Evolutionary conservation across 345 rosid species (phyloP), one percentile per base, ranked within the genome.

Genomic region (Populus tremula): DNA sequence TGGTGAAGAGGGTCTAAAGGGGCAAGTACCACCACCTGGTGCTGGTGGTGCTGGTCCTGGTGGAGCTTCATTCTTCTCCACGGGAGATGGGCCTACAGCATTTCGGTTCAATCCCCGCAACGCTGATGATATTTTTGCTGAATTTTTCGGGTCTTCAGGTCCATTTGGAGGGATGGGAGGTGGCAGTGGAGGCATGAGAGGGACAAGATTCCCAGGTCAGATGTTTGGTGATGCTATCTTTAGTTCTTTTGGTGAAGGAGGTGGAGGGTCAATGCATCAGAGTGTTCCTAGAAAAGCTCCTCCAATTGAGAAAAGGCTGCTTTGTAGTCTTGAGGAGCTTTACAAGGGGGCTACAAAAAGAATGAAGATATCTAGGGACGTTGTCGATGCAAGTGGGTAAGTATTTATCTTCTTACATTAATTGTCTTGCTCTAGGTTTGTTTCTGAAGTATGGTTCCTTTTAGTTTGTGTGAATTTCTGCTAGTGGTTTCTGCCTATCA

Each of bases 1-100:
- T 36, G 84, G 84, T n/a, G 84, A 81, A 47, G 84, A 81, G 80
- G 84, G 84, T 39, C 69, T 81, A 16, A 81, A 81, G 67, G 80
- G 84, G 18, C 80, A 77, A 17, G 54, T 76, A 2, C 84, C 77
- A 33, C 84, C 80, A 2, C 80, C 47, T 50, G 54, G 54, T 50
- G 54, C 54, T 5, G 54, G 54, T 38, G 41, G 70, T 67, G 3
- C 65, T 23, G 65, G 31, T 25, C 65, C 65, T n/a, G 54, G 70
- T 31, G 71, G 74, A 41, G 54, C 76, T 59, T 38, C 76, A 23
- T 80, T 63, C 76, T 75, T 38, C 49, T 71, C 79, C 39, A 72
- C 72, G 2, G 84, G 84, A 43, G 83, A 80, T 49, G 67, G 73
- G 53, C 76, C 83, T 13, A 16, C 71, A 16, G 29, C 70, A 33